Evolutionary conservation across 2,329 filamentous ascomycete genomes (phyloP), one percentile per base, ranked within the genome.

Genomic region (Diaporthe sp.): DNA sequence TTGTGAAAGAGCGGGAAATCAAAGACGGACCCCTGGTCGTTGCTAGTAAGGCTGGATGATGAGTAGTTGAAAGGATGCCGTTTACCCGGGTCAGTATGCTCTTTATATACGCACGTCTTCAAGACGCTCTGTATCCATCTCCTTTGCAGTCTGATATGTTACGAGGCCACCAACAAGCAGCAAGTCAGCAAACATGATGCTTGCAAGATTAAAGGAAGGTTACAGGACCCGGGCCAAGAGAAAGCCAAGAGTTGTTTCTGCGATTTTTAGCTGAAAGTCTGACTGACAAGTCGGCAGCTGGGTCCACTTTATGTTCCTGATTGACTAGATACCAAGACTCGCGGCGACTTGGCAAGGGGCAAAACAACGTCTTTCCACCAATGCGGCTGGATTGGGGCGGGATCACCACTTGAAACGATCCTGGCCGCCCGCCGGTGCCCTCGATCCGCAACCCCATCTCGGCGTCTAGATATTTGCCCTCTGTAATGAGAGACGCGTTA

Each of bases 351-450:
- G 65, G 65, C 65, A 68, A 53, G 65, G 65, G 65, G 46, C 65
- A 68, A 53, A 68, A n/a, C 22, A 53, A 39, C 65, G 65, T 53
- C 65, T 68, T 68, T 68, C 65, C 65, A 68, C 65, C 46, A 68
- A 68, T 53, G 44, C 65, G 59, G 22, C 46, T 12, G 65, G 46
- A 68, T 68, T 68, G 46, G 34, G 34, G 46, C 31, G 46, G 46
- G 65, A 68, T 68, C 46, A 53, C 46, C 31, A 68, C 65, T 68
- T 53, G 65, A 53, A 53, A 68, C 22, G 31, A 39, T 39, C 46
- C 46, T 68, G 46, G 46, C 46, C n/a, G n/a, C 12, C 65, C 65
- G 46, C 6, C 65, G 65, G 65, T 39, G 17, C 34, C 22, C 34
- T 53, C 22, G 28, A 31, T 68, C 46, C 65, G 65, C 28, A 19